Conservation (phyloP, 768 basidiomycete species). For the Panellus pusillus region DNA sequence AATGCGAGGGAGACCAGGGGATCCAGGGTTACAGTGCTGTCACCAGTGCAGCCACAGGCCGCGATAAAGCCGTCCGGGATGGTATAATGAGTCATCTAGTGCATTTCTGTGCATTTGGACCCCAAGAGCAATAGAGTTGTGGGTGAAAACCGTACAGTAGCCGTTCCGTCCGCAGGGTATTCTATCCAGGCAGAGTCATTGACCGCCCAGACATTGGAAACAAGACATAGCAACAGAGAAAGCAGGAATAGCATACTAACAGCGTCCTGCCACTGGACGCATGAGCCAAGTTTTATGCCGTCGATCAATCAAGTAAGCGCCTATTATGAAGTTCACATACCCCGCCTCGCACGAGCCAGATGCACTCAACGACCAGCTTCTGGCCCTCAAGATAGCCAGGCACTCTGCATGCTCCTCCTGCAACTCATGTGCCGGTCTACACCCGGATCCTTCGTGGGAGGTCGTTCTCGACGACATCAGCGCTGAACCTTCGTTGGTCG, state of each 20-base stretch:
- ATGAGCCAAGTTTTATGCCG: not conserved
- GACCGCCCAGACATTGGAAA: slow-evolving; percentile 5
- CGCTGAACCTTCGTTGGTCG: slow-evolving; percentile 48
- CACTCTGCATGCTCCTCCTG: slow-evolving; percentile 75
- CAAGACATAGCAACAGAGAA: slow-evolving; percentile 10
- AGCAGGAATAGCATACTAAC: slow-evolving; percentile 19
- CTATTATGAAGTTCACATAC: slow-evolving; percentile 63
- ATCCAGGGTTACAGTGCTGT: slow-evolving; percentile 40
- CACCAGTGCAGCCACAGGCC: slow-evolving; percentile 73
- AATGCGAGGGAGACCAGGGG: slow-evolving; percentile 20
- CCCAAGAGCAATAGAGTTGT: too few relatives aligned
- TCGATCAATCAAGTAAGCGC: too few relatives aligned
- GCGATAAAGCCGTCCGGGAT: slow-evolving; percentile 57
- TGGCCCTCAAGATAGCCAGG: slow-evolving; percentile 78
- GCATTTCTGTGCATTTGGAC: too few relatives aligned
- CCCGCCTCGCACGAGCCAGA: slow-evolving; percentile 57
- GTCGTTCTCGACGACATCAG: slow-evolving; percentile 58
- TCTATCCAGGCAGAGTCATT: slow-evolving; percentile 53
- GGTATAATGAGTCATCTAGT: slow-evolving; percentile 54
- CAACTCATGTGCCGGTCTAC: slow-evolving; percentile 65
- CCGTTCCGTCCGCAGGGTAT: slow-evolving; percentile 60
- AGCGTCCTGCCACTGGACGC: slow-evolving; percentile 8
- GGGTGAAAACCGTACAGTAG: slow-evolving; percentile 71
- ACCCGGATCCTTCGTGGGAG: slow-evolving; percentile 57
- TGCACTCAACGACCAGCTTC: slow-evolving; percentile 47